Base-by-base conservation (phyloP, 2,329 filamentous ascomycete genomes). In the Chalara sp. region DNA sequence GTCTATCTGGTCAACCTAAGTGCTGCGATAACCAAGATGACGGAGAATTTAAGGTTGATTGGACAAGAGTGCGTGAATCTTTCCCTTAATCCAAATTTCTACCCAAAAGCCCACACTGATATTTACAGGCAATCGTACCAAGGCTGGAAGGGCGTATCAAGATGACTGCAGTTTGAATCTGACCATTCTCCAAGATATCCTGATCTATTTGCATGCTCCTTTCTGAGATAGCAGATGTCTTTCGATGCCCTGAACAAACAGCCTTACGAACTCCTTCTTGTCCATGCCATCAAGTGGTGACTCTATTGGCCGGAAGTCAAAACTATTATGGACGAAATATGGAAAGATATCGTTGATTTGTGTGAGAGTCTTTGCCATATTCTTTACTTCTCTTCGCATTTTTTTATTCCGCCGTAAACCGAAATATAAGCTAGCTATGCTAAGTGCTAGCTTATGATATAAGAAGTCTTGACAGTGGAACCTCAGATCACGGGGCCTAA, bases 11-110 rank as follows among this genome's bases (percentile, higher is more conserved):
- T 5, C 13, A 47, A 6, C 49, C 52, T 13, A 47, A 37, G 11
- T 53, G 52, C 28, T 50, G 52, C 37, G 52, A 53, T 39, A 33
- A 44, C 5, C 31, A 50, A 13, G 32, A 42, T n/a, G 35, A 37
- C n/a, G 35, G n/a, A n/a, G 52, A 53, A 31, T 53, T 53, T 13
- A 46, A 32, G 5, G 32, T 51, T 21, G 52, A 53, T 33, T 53
- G 52, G 52, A 53, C 52, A 6, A 53, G 32, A 29, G 52, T 53
- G 33, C 35, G 48, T 43, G 11, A 32, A 11, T 48, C 47, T 12
- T 48, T 21, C 21, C 21, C 21, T 21, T 21, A 21, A 21, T 21
- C 21, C 3, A 21, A 37, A 37, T 4, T 37, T 8, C 35, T 37
- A 10, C 8, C 8, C 8, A n/a, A 37, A n/a, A 37, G 35, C 6